These are phyloP conservation scores for Metarhizium anisopliae DNA, from an alignment of 2,329 filamentous ascomycete genomes.

Conservation along the genomic window DNA sequence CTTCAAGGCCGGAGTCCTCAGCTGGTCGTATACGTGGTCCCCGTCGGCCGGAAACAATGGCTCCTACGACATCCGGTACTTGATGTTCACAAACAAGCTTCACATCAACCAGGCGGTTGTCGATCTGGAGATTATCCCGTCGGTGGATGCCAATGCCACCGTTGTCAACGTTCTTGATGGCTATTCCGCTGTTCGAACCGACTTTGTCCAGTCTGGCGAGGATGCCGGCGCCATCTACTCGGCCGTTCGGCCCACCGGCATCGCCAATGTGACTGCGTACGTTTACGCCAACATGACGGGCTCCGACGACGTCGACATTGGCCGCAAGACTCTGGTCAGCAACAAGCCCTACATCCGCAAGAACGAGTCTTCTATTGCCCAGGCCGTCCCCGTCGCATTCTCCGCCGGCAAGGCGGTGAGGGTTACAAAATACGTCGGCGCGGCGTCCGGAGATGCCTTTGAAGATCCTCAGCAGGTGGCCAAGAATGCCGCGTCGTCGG, in stretches of 20 bases:
- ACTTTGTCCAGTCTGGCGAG: conserved; percentile 46
- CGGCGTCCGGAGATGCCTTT: conserved; percentile 62
- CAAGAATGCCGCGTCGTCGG: conserved; percentile 39
- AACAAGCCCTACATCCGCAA: conserved; percentile 31
- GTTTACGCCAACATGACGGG: conserved; percentile 34
- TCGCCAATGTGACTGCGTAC: conserved; percentile 51
- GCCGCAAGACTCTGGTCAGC: conserved; percentile 14
- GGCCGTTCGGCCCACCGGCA: conserved; percentile 53
- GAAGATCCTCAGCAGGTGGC: conserved; percentile 45
- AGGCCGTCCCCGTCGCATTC: conserved; percentile 46
- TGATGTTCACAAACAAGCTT: conserved; percentile 57
- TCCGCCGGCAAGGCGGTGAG: conserved; percentile 41
- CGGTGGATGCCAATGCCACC: conserved; percentile 41
- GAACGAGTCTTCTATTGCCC: conserved; percentile 57
- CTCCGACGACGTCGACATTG: conserved; percentile 30
- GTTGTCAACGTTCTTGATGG: conserved; percentile 62
- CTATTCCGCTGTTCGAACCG: conserved; percentile 55
- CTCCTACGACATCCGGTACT: conserved; percentile 51
- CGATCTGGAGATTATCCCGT: conserved; percentile 24
- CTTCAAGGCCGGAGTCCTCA: conserved; percentile 52
- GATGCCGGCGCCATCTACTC: conserved; percentile 51
- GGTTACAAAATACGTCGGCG: conserved; percentile 59
- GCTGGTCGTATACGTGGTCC: conserved; percentile 59
- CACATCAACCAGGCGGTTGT: conserved; percentile 35
- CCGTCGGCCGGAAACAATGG: conserved; percentile 31